These are phyloP conservation scores for Lepiota venenata DNA, from an alignment of 768 basidiomycete species.

Conservation along the genomic window DNA sequence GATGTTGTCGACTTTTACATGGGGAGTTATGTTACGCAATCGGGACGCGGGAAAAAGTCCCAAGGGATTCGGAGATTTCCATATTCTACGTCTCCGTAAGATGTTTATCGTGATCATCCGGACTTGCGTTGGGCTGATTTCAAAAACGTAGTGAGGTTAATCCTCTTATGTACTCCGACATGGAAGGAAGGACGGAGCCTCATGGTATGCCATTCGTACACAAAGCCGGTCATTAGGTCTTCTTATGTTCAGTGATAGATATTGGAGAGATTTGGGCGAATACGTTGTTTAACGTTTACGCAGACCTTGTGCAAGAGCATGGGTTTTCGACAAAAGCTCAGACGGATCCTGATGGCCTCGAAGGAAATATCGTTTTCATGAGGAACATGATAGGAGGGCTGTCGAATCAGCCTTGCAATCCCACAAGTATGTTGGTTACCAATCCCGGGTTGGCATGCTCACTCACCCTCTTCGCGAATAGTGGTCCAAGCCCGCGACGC, in stretches of 20 bases:
- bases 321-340: slow-evolving; percentile 35
- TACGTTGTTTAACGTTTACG: slow-evolving; percentile 40
- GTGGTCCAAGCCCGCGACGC: slow-evolving; percentile 9
- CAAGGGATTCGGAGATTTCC: slow-evolving; percentile 42
- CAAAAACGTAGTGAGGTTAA: slow-evolving; percentile 30
- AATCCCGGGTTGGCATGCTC: background rate
- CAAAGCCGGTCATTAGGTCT: background rate
- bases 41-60: slow-evolving; percentile 27
- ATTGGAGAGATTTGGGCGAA: slow-evolving; percentile 61
- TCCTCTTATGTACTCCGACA: slow-evolving; percentile 39
- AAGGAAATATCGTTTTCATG: slow-evolving; percentile 51
- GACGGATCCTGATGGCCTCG: slow-evolving; percentile 34
- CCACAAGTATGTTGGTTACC: slow-evolving; percentile 36
- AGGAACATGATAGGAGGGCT: slow-evolving; percentile 50
- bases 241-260: slow-evolving; percentile 17
- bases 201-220: slow-evolving; percentile 33
- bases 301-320: slow-evolving; percentile 32
- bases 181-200: slow-evolving; percentile 36
- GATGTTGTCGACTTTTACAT: slow-evolving; percentile 33
- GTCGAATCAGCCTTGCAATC: slow-evolving; percentile 46
- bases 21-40: slow-evolving; percentile 49
- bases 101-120: slow-evolving; percentile 6
- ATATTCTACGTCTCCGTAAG: slow-evolving; percentile 48
- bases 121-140: background rate
- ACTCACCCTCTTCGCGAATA: background rate